Evolutionary conservation across 108 stramenopile species (phyloP).

Genomic region (Mayamaea pseudoterrestris): DNA sequence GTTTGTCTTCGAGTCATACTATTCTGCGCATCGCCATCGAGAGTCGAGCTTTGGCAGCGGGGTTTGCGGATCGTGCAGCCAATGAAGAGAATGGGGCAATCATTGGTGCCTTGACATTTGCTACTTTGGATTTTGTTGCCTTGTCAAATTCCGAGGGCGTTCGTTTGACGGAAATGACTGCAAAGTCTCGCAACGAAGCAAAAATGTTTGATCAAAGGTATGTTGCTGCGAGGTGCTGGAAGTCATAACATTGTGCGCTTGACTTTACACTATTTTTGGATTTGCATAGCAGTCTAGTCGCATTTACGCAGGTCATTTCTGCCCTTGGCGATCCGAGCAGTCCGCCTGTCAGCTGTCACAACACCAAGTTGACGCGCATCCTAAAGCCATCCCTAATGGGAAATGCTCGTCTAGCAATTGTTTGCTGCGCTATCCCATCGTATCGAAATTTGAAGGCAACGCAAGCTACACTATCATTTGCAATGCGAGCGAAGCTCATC

Average conservation of each 20-base stretch:
- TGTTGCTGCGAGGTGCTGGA: neutral
- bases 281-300: conserved; percentile 46
- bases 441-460: conserved; percentile 89
- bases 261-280: conserved; percentile 2
- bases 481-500: conserved; percentile 79
- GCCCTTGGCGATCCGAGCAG: conserved; percentile 39
- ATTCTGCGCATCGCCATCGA: conserved; percentile 90
- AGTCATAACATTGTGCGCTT: neutral
- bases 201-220: conserved; percentile 93
- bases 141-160: conserved; percentile 80
- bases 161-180: conserved; percentile 30
- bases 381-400: conserved; percentile 93
- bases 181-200: conserved; percentile 60
- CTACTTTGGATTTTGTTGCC: conserved; percentile 72
- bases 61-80: neutral
- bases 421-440: conserved; percentile 90
- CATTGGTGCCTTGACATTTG: conserved; percentile 30
- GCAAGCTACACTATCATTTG: conserved; percentile 91
- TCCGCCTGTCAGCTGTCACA: conserved; percentile 75
- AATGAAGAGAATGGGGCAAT: neutral
- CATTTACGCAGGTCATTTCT: conserved; percentile 73
- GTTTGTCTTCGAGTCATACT: conserved; percentile 79
- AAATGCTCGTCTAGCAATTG: conserved; percentile 86
- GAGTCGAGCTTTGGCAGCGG: conserved; percentile 16
- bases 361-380: conserved; percentile 94